Base-by-base conservation (phyloP, 164 flowering plant genomes). In the Saururus chinensis region DNA sequence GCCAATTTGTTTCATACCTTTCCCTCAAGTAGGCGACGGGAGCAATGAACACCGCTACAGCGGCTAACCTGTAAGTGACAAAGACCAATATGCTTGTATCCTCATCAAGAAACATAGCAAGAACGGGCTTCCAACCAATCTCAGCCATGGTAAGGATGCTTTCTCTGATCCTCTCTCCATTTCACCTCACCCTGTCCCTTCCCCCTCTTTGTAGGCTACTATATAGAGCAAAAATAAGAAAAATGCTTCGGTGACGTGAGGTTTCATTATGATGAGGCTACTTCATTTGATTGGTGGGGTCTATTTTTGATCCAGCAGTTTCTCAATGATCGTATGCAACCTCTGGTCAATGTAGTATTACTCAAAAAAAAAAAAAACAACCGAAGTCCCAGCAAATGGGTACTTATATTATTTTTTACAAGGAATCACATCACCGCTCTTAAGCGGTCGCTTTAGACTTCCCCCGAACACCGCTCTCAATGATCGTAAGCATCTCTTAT, bases 21-120 rank as follows among this genome's bases (percentile, higher is more conserved):
- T 30, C 37, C 37, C 37, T 30, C 37, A 30, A 30, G 37, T 30
- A 30, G 37, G 37, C 49, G 4, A 88, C 73, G 9, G 96, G 96
- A 10, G 81, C 76, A 53, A 88, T 66, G 79, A 83, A 78, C 59
- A 81, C 13, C n/a, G 85, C 30, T 21, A 86, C 60, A 59, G 81
- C 65, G 0, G 69, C 40, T 16, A 75, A 78, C n/a, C 98, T 74
- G 68, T 84, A 89, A 3, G 87, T 74, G 69, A 87, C 63, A 26
- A 85, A 56, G 30, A 87, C 82, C 52, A 84, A 69, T 61, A 71
- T 83, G 66, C 74, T 71, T 60, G 79, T 67, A 21, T 92, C 98
- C 23, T 70, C 68, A 64, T 79, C 75, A 51, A 92, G 82, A 24
- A 84, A 45, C 89, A 89, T 87, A 17, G 62, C 78, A 45, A 75